Conservation (phyloP, 495 filamentous ascomycete genomes). For the Diplogelasinospora grovesii region DNA sequence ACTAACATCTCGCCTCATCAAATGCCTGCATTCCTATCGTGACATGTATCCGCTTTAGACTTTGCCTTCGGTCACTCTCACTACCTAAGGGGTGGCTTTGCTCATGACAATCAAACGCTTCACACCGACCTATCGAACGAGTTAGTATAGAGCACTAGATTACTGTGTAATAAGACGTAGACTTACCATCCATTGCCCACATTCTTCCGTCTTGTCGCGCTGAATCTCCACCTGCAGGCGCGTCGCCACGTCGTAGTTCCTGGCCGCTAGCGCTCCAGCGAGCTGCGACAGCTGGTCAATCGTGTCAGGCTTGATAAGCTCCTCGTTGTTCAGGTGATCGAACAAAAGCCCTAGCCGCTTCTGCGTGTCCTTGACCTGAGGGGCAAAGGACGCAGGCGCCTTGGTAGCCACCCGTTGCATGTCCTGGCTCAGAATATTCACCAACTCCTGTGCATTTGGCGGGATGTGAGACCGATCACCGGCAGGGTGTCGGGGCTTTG, state of each 20-base stretch:
- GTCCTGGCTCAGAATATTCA: conserved; percentile 72
- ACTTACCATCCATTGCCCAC: conserved; percentile 93
- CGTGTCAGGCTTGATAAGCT: conserved; percentile 77
- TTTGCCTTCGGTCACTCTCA: background rate
- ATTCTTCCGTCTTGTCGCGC: conserved; percentile 75
- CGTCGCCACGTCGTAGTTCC: conserved; percentile 70
- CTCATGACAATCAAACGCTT: conserved; percentile 92
- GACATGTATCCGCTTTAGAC: conserved; percentile 4
- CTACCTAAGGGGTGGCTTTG: conserved; percentile 56
- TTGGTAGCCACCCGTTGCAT: conserved; percentile 81
- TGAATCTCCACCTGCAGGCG: conserved; percentile 75
- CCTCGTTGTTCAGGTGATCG: conserved; percentile 93
- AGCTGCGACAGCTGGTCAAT: conserved; percentile 57
- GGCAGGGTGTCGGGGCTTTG: conserved; percentile 73
- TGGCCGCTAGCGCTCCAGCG: conserved; percentile 57
- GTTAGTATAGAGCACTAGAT: conserved; percentile 11
- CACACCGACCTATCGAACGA: conserved; percentile 63
- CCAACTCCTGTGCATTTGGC: conserved; percentile 62
- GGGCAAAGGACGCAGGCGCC: conserved; percentile 73
- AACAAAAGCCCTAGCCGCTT: conserved; percentile 87
- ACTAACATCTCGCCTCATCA: no score
- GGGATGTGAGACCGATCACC: conserved; percentile 93
- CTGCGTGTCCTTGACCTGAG: conserved; percentile 86
- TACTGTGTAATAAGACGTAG: background rate
- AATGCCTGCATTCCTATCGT: conserved; percentile 5